A percentile compares a stretch with the other conserved stretches of the same genome.
These are phyloP conservation scores for Basidiobolus meristosporus DNA, from an alignment of 371 early-diverging fungal genomes.

Conservation along the genomic window DNA sequence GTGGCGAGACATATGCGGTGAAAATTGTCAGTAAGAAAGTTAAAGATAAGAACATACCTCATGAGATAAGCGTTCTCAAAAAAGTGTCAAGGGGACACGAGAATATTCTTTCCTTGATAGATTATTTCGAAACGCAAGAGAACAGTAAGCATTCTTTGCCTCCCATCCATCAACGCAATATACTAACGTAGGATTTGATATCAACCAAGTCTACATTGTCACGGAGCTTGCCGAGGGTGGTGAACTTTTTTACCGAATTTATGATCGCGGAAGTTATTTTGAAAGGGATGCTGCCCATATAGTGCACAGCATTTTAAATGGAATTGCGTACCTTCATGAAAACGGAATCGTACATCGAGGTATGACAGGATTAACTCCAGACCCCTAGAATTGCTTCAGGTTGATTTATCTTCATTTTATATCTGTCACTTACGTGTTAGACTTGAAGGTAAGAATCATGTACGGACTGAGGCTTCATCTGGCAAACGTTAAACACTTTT, in stretches of 20 bases:
- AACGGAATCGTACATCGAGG: slow-evolving; percentile 78
- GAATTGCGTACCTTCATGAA: slow-evolving; percentile 67
- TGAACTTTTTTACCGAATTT: slow-evolving; percentile 79
- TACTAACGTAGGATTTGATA: neutral
- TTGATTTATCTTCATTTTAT: neutral
- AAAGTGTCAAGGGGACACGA: slow-evolving; percentile 68
- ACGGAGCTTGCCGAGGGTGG: slow-evolving; percentile 81
- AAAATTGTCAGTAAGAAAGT: slow-evolving; percentile 86
- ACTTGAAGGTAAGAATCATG: slow-evolving; percentile 21
- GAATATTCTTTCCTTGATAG: slow-evolving; percentile 72
- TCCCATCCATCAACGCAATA: slow-evolving; percentile 1
- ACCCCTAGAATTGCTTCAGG: too few species aligned
- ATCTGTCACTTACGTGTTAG: too few species aligned
- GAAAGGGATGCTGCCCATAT: slow-evolving; percentile 75
- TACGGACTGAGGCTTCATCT: neutral
- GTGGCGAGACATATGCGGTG: slow-evolving; percentile 69
- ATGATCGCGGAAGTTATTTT: slow-evolving; percentile 55
- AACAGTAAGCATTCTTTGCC: slow-evolving; percentile 41
- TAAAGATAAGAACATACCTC: slow-evolving; percentile 72
- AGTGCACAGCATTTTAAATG: slow-evolving; percentile 47
- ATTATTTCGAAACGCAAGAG: slow-evolving; percentile 83
- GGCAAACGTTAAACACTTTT: neutral
- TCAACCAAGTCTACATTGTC: slow-evolving; percentile 54
- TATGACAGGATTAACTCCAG: slow-evolving; percentile 12
- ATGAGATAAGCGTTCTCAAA: slow-evolving; percentile 71